Evolutionary conservation across 2,329 filamentous ascomycete species (phyloP).

Genomic region (Sclerotinia trifoliorum): DNA sequence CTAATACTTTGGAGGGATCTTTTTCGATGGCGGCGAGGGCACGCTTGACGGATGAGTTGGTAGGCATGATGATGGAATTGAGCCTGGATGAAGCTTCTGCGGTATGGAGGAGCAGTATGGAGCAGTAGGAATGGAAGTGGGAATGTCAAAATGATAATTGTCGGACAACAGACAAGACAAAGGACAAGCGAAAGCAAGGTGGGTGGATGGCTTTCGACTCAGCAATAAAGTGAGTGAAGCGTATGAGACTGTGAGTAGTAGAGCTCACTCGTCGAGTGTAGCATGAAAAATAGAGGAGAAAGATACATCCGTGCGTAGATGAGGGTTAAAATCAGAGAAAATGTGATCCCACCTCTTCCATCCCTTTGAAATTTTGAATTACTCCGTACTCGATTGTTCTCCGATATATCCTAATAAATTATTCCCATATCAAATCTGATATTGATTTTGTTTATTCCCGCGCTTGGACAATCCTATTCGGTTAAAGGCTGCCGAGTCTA

Average conservation of each 20-base stretch:
- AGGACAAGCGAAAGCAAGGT: too few relatives aligned
- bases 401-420: not conserved
- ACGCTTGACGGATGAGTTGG: constrained; percentile 21
- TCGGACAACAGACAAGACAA: not conserved
- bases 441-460: not conserved
- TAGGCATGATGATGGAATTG: constrained; percentile 18
- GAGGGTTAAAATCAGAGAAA: not conserved
- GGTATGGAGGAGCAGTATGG: too few relatives aligned
- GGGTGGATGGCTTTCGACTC: not conserved
- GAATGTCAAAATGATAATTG: not conserved
- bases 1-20: constrained; percentile 40
- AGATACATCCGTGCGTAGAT: not conserved
- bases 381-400: not conserved
- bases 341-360: not conserved
- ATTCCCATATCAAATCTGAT: not conserved
- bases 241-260: not conserved
- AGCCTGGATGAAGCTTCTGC: not conserved
- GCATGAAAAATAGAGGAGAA: not conserved
- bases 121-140: not conserved
- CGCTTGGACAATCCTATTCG: not conserved
- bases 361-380: not conserved
- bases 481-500: not conserved
- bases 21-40: constrained; percentile 20
- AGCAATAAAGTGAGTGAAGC: not conserved
- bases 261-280: not conserved